Percentiles rank a stretch among this genome's conserved stretches.
phyloP scores from a whole-genome alignment of 2,329 filamentous ascomycete species.

The Penicillium sp. region DNA sequence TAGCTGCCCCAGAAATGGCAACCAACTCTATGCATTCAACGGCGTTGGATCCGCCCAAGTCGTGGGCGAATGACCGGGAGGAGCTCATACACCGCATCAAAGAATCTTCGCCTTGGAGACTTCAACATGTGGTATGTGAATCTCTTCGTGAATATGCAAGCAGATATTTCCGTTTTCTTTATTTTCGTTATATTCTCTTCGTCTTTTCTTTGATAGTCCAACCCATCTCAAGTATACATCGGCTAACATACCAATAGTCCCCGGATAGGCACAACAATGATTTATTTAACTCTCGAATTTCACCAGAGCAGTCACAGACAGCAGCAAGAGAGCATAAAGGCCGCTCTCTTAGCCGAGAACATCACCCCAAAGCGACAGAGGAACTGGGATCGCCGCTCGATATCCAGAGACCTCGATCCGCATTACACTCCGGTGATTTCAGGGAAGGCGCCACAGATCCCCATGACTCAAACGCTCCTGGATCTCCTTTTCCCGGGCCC shows the following conservation, averaged over 20 bases:
- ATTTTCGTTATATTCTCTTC: background rate
- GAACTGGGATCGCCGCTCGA: slow-evolving; percentile 57
- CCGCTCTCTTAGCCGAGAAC: slow-evolving; percentile 16
- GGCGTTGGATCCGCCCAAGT: slow-evolving; percentile 18
- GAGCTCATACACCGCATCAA: slow-evolving; percentile 85
- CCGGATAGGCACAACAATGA: slow-evolving; percentile 3
- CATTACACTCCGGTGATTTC: slow-evolving; percentile 64
- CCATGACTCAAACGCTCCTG: slow-evolving; percentile 24
- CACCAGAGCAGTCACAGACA: slow-evolving; percentile 21
- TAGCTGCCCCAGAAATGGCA: slow-evolving; percentile 16
- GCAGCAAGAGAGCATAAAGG: slow-evolving; percentile 16
- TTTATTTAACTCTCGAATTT: slow-evolving; percentile 28
- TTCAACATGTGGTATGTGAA: slow-evolving; percentile 58
- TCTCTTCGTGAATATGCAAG: background rate
- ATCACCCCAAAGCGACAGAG: slow-evolving; percentile 42
- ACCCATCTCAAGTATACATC: background rate
- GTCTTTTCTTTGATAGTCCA: background rate
- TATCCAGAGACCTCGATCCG: slow-evolving; percentile 80
- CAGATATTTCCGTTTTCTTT: background rate
- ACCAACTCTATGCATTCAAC: slow-evolving; percentile 14
- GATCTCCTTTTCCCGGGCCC: slow-evolving; percentile 22
- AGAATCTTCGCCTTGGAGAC: slow-evolving; percentile 73
- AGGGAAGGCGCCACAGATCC: slow-evolving; percentile 44
- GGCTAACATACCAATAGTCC: slow-evolving; percentile 16
- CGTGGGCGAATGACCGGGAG: slow-evolving; percentile 58